Evolutionary conservation across 805 yeast species (phyloP).

Genomic region (Saccharomycopsis guyanensis): DNA sequence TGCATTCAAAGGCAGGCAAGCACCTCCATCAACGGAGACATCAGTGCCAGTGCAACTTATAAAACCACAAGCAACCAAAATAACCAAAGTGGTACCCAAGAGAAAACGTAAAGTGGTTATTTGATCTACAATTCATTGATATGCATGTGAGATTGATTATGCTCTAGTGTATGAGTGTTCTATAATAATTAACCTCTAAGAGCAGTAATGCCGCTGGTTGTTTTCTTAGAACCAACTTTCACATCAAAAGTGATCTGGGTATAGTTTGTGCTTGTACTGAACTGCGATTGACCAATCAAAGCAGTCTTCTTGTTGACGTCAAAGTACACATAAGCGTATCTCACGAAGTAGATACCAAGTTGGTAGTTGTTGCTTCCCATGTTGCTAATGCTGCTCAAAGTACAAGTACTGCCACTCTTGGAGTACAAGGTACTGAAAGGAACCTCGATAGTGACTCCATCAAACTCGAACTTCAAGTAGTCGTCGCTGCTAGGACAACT

Average conservation of each 20-base stretch:
- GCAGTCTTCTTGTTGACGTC: slow-evolving; percentile 3
- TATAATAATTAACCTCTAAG: too few species aligned
- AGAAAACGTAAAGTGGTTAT: too few species aligned
- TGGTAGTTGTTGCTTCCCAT: background rate
- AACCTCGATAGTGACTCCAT: background rate
- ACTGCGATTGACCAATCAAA: background rate
- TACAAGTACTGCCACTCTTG: background rate
- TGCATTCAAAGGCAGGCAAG: background rate
- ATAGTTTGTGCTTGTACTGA: background rate
- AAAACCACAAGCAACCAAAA: background rate
- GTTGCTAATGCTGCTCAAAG: background rate
- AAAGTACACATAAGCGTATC: slow-evolving; percentile 7
- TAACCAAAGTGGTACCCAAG: background rate
- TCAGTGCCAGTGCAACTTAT: background rate
- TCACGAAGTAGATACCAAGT: slow-evolving; percentile 6
- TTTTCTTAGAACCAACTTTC: too few species aligned
- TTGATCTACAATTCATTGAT: too few species aligned
- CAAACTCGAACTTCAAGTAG: slow-evolving; percentile 1
- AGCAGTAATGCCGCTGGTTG: too few species aligned
- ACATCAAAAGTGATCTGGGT: background rate
- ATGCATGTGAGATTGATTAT: background rate
- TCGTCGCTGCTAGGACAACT: background rate
- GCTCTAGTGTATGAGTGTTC: background rate
- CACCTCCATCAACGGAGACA: background rate
- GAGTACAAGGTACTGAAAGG: background rate